A percentile compares a stretch with the other conserved stretches of the same genome.
Evolutionary conservation across 2,329 filamentous ascomycete genomes (phyloP).

Genomic region (Aspergillus sp.): DNA sequence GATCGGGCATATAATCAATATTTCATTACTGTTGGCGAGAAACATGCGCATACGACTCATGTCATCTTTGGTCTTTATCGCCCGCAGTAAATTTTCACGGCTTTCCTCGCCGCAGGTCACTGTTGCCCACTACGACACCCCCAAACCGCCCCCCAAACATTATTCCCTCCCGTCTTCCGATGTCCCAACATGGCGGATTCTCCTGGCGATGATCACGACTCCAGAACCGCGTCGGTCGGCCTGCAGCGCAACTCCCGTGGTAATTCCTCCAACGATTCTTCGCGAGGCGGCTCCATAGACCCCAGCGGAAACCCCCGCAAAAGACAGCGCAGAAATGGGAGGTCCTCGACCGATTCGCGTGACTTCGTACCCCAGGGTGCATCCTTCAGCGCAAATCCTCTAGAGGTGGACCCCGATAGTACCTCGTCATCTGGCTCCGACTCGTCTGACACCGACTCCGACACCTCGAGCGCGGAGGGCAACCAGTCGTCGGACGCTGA

Average conservation of each 20-base stretch:
- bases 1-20: too few relatives aligned
- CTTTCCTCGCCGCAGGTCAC: not conserved
- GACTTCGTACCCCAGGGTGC: conserved; percentile 39
- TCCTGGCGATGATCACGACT: conserved; percentile 41
- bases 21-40: too few relatives aligned
- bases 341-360: conserved; percentile 22
- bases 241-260: conserved; percentile 31
- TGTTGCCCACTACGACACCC: too few relatives aligned
- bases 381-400: conserved; percentile 30
- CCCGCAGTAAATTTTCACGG: conserved; percentile 25
- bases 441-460: conserved; percentile 14
- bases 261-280: conserved; percentile 19
- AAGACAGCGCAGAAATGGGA: conserved; percentile 26
- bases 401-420: conserved; percentile 31
- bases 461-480: conserved; percentile 15
- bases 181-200: conserved; percentile 21
- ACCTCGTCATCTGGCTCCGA: conserved; percentile 31
- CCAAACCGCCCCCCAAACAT: not conserved
- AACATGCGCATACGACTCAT: too few relatives aligned
- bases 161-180: not conserved
- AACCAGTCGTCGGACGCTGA: conserved; percentile 13
- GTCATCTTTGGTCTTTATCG: conserved; percentile 10
- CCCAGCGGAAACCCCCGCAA: conserved; percentile 23
- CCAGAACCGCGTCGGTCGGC: conserved; percentile 46
- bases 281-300: conserved; percentile 22